These are phyloP conservation scores for Neolentinus lepideus DNA, from an alignment of 1,284 basidiomycete species.

Conservation along the genomic window DNA sequence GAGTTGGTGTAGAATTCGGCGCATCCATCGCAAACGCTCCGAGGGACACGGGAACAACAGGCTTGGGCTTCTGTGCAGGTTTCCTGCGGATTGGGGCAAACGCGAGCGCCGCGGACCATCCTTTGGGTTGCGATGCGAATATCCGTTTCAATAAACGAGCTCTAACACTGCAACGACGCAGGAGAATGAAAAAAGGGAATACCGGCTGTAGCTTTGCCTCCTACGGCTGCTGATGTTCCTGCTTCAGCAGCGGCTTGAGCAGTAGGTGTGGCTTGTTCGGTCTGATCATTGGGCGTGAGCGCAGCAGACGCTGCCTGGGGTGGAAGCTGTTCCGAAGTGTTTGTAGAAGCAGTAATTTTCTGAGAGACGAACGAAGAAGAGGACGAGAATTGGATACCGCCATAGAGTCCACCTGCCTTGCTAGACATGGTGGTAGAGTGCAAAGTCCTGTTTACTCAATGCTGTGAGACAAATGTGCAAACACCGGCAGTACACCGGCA, in stretches of 20 bases:
- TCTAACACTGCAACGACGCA: slow-evolving; percentile 27
- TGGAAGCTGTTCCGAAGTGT: neutral
- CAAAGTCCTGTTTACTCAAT: neutral
- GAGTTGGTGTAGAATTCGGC: slow-evolving; percentile 18
- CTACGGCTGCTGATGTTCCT: slow-evolving; percentile 26
- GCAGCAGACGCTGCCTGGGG: neutral
- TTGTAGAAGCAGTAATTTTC: neutral
- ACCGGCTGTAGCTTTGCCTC: slow-evolving; percentile 74
- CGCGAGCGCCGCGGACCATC: slow-evolving; percentile 82
- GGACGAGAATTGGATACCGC: slow-evolving; percentile 2
- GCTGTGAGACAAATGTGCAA: neutral
- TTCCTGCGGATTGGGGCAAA: slow-evolving; percentile 71
- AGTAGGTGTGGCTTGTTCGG: slow-evolving; percentile 11
- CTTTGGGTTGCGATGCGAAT: slow-evolving; percentile 28
- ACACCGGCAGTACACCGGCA: too few relatives aligned
- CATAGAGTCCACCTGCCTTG: slow-evolving; percentile 4
- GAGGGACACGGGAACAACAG: slow-evolving; percentile 38
- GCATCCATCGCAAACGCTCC: slow-evolving; percentile 45
- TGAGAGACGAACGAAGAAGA: neutral
- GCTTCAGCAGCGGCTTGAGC: slow-evolving; percentile 19
- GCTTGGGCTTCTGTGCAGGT: slow-evolving; percentile 45
- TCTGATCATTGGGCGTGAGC: neutral
- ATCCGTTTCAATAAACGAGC: slow-evolving; percentile 29
- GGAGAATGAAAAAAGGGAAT: slow-evolving; percentile 45
- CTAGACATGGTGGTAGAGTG: neutral